Evolutionary conservation across 164 flowering plant genomes (phyloP).

Genomic region (Magnolia kwangsiensis): DNA sequence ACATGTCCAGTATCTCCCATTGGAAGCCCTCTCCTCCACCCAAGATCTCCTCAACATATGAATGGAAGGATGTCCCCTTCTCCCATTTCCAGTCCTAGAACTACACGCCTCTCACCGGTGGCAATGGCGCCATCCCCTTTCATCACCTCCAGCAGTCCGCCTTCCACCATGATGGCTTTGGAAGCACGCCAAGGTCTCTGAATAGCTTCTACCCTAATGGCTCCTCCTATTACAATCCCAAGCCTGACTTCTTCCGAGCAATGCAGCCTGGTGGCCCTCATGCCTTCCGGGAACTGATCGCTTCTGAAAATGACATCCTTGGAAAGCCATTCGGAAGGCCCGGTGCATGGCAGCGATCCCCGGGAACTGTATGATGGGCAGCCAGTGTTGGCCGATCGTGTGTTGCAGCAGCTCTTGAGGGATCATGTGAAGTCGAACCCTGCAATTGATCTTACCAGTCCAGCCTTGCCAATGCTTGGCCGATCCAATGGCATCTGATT

Average conservation of each 20-base stretch:
- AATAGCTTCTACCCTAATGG: slow-evolving; percentile 35
- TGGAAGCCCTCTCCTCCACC: slow-evolving; percentile 69
- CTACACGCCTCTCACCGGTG: slow-evolving; percentile 83
- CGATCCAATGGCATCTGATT: slow-evolving; percentile 26
- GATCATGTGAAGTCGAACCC: slow-evolving; percentile 50
- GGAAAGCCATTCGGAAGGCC: slow-evolving; percentile 52
- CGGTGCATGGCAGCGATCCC: slow-evolving; percentile 26
- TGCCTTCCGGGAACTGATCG: slow-evolving; percentile 43
- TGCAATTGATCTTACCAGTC: slow-evolving; percentile 44
- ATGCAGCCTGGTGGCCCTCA: slow-evolving; percentile 49
- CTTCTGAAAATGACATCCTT: slow-evolving; percentile 41
- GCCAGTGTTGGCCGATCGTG: slow-evolving; percentile 65
- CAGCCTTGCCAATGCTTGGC: slow-evolving; percentile 41
- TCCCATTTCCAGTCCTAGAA: slow-evolving; percentile 78
- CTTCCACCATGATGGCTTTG: slow-evolving; percentile 55
- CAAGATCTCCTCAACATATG: slow-evolving; percentile 70
- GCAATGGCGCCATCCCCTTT: slow-evolving; percentile 69
- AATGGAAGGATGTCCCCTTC: slow-evolving; percentile 81
- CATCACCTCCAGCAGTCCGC: slow-evolving; percentile 44
- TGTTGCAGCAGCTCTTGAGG: slow-evolving; percentile 66
- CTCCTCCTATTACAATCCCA: slow-evolving; percentile 48
- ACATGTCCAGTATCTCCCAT: slow-evolving; percentile 90
- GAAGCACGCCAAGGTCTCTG: slow-evolving; percentile 43
- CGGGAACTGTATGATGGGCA: slow-evolving; percentile 56
- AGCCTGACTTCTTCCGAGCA: slow-evolving; percentile 56